Evolutionary conservation across 169 alveolate genomes (phyloP), one percentile per base, ranked within the genome.

Genomic region (Plasmodium adleri): DNA sequence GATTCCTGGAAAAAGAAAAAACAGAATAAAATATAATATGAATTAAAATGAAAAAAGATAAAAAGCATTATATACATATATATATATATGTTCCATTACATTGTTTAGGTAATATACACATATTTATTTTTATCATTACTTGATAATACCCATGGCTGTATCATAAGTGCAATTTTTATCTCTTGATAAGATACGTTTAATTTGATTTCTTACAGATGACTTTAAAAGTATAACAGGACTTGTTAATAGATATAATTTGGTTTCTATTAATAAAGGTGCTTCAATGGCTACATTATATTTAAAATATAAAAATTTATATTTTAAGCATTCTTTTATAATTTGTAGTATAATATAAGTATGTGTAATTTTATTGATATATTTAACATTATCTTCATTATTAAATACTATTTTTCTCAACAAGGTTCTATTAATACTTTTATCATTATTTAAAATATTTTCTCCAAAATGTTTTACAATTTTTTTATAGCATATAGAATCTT

Each of bases 191-290:
- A 91, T 86, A 80, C 96, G 92, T 32, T 74, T 83, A 43, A 94
- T 85, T 49, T 94, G 92, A 58, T 88, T 87, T 43, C 92, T 93
- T 32, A 63, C 92, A 24, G 95, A 75, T 68, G 96, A 93, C 4
- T 83, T 72, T 17, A 93, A 67, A 28, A 94, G 93, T 24, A 94
- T 80, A 20, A 92, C 88, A 8, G 96, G 96, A 43, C 95, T 88
- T 50, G 94, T 92, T 73, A 94, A 70, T 49, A 92, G 66, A 52
- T 87, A 87, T 28, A 94, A 71, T 28, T 93, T 94, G n/a, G 96
- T 94, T 72, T 94, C 94, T 72, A 91, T 92, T 63, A 94, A 88
- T 71, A 94, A 83, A 15, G 96, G 96, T 5, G 93, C 94, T 63
- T 94, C 96, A 45, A 94, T 74, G 20, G 93, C 96, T 92, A 91